Evolutionary conservation across 345 rosid species (phyloP).

Genomic region (Gynandropsis gynandra): DNA sequence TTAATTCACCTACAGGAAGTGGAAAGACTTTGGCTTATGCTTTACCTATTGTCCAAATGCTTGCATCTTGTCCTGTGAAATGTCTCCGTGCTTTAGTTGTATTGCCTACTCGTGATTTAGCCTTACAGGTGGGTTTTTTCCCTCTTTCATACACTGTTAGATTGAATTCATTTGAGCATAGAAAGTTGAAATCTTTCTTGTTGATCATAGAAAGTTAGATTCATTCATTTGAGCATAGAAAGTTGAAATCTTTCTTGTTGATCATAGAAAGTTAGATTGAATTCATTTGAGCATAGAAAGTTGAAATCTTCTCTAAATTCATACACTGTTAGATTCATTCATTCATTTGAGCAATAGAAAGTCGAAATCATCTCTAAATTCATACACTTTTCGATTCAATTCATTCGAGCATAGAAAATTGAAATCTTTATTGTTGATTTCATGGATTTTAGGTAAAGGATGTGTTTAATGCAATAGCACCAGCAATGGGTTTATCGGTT

Average conservation of each 20-base stretch:
- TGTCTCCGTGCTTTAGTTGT: conserved; percentile 87
- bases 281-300: background rate
- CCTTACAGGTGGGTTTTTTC: conserved; percentile 53
- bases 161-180: background rate
- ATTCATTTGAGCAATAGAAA: no score
- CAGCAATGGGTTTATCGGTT: conserved; percentile 85
- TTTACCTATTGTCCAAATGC: conserved; percentile 70
- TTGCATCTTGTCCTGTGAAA: conserved; percentile 58
- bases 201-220: no score
- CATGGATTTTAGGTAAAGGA: conserved; percentile 61
- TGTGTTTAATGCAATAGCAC: conserved; percentile 86
- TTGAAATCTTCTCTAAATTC: conserved; percentile 5
- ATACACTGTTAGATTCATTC: no score
- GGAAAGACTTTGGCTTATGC: conserved; percentile 93
- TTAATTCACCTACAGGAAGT: conserved; percentile 91
- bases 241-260: conserved; percentile 9
- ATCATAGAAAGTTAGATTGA: no score
- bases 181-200: no score
- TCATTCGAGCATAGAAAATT: conserved; percentile 4
- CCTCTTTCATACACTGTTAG: background rate
- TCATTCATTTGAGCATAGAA: background rate
- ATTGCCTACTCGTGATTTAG: conserved; percentile 92
- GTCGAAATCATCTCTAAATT: no score
- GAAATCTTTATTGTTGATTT: conserved; percentile 12
- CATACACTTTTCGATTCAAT: background rate